Evolutionary conservation across 345 rosid species (phyloP).

Genomic region (Raphanus raphanistrum): DNA sequence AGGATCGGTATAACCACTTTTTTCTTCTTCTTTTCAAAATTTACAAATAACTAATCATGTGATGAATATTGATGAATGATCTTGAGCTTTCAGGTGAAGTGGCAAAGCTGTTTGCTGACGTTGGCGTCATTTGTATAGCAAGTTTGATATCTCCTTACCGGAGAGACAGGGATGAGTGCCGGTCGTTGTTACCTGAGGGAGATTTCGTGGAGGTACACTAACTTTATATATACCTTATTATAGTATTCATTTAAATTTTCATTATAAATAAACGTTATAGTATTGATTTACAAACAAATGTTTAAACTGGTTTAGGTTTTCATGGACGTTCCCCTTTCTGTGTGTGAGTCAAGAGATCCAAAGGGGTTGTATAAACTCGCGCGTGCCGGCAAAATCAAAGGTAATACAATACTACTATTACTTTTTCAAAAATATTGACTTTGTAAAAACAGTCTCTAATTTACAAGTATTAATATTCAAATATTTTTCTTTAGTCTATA

Average conservation of each 20-base stretch:
- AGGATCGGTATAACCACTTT: constrained; percentile 51
- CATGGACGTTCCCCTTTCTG: constrained; percentile 75
- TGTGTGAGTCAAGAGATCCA: constrained; percentile 83
- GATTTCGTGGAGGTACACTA: constrained; percentile 70
- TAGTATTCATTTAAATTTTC: background rate
- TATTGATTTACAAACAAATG: background rate
- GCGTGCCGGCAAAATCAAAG: constrained; percentile 84
- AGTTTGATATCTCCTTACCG: constrained; percentile 88
- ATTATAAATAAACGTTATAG: background rate
- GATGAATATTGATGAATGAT: constrained; percentile 7
- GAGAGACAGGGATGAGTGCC: constrained; percentile 66
- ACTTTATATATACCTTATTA: background rate
- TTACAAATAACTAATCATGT: background rate
- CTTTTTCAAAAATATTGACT: background rate
- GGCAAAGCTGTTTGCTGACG: constrained; percentile 84
- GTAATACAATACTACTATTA: constrained; percentile 26
- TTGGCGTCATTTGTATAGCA: constrained; percentile 79
- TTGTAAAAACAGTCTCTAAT: background rate
- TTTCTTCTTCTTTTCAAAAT: background rate
- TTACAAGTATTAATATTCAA: too few relatives aligned
- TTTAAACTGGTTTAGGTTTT: constrained; percentile 47
- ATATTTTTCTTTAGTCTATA: too few relatives aligned
- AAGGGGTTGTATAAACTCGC: constrained; percentile 89
- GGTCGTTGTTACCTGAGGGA: constrained; percentile 67
- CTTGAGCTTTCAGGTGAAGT: constrained; percentile 60